phyloP scores from a whole-genome alignment of 495 filamentous ascomycete genomes.

The Cudoniella acicularis region DNA sequence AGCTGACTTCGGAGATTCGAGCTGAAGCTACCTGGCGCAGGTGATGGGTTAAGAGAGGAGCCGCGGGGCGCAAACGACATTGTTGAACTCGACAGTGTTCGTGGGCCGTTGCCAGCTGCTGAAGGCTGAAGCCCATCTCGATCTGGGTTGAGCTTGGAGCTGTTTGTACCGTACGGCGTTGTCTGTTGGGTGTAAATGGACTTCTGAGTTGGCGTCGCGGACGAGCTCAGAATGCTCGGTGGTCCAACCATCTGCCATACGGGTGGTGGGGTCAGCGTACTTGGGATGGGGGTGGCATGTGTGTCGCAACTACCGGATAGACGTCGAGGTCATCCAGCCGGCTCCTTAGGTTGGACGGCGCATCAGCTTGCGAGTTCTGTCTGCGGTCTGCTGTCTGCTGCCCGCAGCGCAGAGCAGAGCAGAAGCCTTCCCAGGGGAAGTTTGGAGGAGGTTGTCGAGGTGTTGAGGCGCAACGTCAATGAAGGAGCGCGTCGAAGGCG shows the following conservation, averaged over 20 bases:
- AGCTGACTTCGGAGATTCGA: conserved; percentile 78
- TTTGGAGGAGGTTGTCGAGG: background rate
- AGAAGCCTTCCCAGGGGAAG: background rate
- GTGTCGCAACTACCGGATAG: conserved; percentile 9
- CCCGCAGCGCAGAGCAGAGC: no score
- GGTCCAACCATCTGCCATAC: conserved; percentile 51
- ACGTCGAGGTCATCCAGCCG: conserved; percentile 2
- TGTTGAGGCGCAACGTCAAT: background rate
- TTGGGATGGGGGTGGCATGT: conserved; percentile 19
- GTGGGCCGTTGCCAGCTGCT: conserved; percentile 34
- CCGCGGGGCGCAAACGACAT: conserved; percentile 60
- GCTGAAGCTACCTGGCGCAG: conserved; percentile 88
- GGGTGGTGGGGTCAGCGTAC: conserved; percentile 11
- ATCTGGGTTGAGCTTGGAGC: conserved; percentile 18
- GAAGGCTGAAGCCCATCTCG: conserved; percentile 45
- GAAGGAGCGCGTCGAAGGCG: no score
- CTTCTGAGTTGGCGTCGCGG: conserved; percentile 70
- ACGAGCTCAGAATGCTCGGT: conserved; percentile 57
- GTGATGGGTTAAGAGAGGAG: conserved; percentile 60
- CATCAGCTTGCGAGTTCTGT: background rate
- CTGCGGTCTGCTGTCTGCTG: background rate
- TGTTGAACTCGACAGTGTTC: conserved; percentile 57
- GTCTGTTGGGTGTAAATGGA: conserved; percentile 56
- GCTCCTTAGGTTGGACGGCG: background rate
- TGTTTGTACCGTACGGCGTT: conserved; percentile 37